phyloP scores from a whole-genome alignment of 169 alveolate species.

The Plasmodium fragile region DNA sequence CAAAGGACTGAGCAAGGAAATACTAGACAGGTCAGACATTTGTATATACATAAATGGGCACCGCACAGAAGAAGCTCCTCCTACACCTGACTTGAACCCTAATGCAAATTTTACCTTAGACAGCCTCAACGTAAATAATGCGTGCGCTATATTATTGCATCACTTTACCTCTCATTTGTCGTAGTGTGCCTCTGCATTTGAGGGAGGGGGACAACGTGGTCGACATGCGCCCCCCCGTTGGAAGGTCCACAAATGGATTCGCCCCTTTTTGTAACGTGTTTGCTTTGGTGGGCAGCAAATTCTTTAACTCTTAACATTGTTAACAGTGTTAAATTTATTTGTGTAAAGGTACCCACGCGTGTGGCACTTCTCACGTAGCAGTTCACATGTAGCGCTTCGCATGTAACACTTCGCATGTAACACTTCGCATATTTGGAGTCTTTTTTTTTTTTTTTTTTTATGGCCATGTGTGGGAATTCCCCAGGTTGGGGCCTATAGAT shows the following conservation, averaged over 20 bases:
- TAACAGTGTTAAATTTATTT: not conserved
- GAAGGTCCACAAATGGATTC: not conserved
- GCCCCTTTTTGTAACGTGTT: not conserved
- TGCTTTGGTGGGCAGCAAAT: not conserved
- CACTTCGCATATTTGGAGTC: not conserved
- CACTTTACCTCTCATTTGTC: not conserved
- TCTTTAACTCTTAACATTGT: not conserved
- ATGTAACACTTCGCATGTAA: too few species aligned
- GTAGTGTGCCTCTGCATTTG: not conserved
- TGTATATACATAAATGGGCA: constrained; percentile 37
- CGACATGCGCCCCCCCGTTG: not conserved
- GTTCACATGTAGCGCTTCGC: too few species aligned
- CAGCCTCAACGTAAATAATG: constrained; percentile 66
- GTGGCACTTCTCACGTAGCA: not conserved
- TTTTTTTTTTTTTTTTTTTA: not conserved
- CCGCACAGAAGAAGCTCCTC: not conserved
- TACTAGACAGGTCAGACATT: constrained; percentile 14
- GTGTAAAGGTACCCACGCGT: not conserved
- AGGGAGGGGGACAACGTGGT: not conserved
- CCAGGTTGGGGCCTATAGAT: not conserved
- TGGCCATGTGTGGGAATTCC: not conserved
- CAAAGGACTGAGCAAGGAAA: constrained; percentile 39
- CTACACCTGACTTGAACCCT: not conserved
- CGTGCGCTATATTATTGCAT: constrained; percentile 21
- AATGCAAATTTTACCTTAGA: constrained; percentile 6